Conservation (phyloP, 306 rosid genomes). For the Rosa persica region DNA sequence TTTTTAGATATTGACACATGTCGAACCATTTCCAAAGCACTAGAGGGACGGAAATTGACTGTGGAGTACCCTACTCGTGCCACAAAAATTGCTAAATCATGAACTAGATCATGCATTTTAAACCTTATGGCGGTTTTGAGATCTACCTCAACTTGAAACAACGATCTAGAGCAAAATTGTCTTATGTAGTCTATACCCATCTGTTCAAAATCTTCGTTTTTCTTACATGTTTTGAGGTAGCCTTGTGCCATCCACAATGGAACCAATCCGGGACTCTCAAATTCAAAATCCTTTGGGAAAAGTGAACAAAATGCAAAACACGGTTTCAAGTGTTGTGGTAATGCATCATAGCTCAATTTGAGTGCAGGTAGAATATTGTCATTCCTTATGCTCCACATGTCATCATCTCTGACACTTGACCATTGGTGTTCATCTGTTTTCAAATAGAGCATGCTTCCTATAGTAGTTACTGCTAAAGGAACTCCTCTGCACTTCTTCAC, state of each 20-base stretch:
- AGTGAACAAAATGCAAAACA: too few relatives aligned
- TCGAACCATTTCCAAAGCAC: background rate
- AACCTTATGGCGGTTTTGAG: rapidly evolving
- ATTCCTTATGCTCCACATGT: too few relatives aligned
- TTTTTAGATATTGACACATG: background rate
- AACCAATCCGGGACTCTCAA: background rate
- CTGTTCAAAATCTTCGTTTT: background rate
- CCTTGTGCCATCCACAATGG: conserved; percentile 13
- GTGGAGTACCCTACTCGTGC: background rate
- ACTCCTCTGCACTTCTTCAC: too few relatives aligned
- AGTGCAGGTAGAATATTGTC: too few relatives aligned
- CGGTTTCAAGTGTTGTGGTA: too few relatives aligned
- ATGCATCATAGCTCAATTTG: too few relatives aligned
- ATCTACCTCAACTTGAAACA: background rate
- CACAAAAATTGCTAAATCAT: background rate
- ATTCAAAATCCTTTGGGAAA: too few relatives aligned
- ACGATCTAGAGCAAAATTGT: background rate
- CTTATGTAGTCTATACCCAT: background rate
- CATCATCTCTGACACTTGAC: too few relatives aligned
- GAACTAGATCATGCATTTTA: conserved; percentile 14
- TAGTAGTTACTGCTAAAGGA: too few relatives aligned
- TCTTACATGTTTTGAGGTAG: background rate
- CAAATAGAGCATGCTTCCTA: too few relatives aligned
- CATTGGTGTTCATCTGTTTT: too few relatives aligned
- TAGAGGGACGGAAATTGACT: background rate